These are phyloP conservation scores for Colletotrichum graminicola DNA, from an alignment of 2,329 filamentous ascomycete species.

Conservation along the genomic window DNA sequence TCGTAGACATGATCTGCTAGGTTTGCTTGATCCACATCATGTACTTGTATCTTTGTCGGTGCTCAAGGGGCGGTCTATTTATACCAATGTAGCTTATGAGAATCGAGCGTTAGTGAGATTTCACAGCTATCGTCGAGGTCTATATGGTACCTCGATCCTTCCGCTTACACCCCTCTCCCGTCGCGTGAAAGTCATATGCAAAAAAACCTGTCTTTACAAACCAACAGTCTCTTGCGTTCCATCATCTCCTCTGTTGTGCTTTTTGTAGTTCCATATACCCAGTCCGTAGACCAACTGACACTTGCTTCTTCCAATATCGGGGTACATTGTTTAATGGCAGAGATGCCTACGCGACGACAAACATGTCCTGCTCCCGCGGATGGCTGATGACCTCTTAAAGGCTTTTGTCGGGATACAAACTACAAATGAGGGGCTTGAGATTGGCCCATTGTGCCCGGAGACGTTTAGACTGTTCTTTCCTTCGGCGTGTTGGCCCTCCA, in stretches of 20 bases:
- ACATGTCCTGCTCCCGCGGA: neutral
- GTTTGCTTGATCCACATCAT: too few species aligned
- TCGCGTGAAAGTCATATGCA: too few species aligned
- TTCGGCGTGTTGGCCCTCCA: neutral
- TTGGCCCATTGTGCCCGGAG: neutral
- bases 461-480: neutral
- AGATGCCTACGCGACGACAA: neutral
- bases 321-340: neutral
- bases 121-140: neutral
- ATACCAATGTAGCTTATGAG: neutral
- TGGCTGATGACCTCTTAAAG: neutral
- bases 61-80: neutral
- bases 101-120: neutral
- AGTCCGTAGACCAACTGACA: slow-evolving; percentile 50
- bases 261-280: slow-evolving; percentile 46
- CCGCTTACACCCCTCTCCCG: neutral
- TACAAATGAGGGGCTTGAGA: neutral
- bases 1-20: neutral
- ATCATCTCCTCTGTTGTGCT: slow-evolving; percentile 44
- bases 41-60: neutral
- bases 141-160: neutral
- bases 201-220: neutral
- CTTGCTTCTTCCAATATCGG: slow-evolving; percentile 43
- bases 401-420: slow-evolving; percentile 6
- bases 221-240: neutral